Conservation (phyloP, 495 filamentous ascomycete species). For the Pyrenula massariospora region DNA sequence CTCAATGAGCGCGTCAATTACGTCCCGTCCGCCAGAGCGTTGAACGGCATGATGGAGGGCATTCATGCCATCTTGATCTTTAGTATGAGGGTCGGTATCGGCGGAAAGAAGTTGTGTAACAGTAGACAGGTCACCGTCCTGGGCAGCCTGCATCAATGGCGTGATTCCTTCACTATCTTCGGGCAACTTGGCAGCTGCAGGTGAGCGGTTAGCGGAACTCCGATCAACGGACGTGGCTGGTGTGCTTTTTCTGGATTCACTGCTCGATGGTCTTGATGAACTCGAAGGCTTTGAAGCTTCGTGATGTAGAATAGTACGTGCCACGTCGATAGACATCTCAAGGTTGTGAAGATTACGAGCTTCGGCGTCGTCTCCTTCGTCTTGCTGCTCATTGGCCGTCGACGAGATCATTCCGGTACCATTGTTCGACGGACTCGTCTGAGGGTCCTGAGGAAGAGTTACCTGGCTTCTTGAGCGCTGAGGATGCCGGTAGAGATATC, state of each 20-base stretch:
- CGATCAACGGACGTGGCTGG: neutral
- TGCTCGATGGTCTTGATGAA: neutral
- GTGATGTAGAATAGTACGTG: neutral
- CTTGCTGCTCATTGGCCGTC: neutral
- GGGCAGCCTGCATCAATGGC: neutral
- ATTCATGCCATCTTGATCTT: neutral
- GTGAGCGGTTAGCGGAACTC: no score
- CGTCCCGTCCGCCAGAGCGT: neutral
- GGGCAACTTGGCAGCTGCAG: no score
- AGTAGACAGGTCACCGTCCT: neutral
- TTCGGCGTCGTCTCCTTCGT: neutral
- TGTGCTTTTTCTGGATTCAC: neutral
- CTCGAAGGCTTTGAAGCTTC: neutral
- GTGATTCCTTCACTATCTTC: neutral
- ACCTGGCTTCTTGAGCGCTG: neutral
- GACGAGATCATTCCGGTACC: neutral
- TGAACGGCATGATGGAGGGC: neutral
- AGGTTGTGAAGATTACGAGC: neutral
- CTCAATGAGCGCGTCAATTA: neutral
- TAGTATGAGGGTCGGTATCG: neutral
- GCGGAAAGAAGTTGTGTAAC: neutral
- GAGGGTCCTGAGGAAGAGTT: neutral
- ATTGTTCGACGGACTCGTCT: no score
- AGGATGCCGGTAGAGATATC: neutral
- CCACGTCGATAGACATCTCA: neutral